A percentile compares a stretch with the other conserved stretches of the same genome.
Evolutionary conservation across 768 basidiomycete species (phyloP).

Genomic region (Tubosaeta sp.): DNA sequence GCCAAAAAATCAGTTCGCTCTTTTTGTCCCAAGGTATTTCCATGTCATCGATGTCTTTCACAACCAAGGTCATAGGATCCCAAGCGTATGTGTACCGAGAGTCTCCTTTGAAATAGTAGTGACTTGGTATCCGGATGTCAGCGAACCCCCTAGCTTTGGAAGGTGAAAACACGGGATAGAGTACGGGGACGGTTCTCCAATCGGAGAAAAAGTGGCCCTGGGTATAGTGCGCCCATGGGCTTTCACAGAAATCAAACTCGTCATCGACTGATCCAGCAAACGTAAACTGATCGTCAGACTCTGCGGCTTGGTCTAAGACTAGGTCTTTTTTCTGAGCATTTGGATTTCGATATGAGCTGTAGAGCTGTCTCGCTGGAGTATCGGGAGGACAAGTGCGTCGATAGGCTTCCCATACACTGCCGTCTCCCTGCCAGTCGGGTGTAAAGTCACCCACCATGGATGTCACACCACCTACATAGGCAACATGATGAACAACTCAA

Average conservation of each 20-base stretch:
- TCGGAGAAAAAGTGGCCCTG: constrained; percentile 99
- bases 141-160: constrained; percentile 80
- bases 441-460: constrained; percentile 61
- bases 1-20: constrained; percentile 85
- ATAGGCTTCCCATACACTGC: constrained; percentile 92
- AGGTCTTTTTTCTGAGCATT: constrained; percentile 28
- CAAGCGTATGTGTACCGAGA: constrained; percentile 86
- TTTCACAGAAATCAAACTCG: constrained; percentile 70
- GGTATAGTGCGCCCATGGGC: constrained; percentile 77
- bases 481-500: background rate
- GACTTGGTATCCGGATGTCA: constrained; percentile 92
- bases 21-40: constrained; percentile 90
- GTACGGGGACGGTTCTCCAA: constrained; percentile 80
- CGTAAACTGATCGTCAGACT: constrained; percentile 50
- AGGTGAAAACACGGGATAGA: constrained; percentile 95
- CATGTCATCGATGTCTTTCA: constrained; percentile 78
- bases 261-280: constrained; percentile 64
- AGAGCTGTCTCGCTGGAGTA: constrained; percentile 77
- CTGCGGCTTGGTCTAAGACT: constrained; percentile 22
- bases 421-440: constrained; percentile 81
- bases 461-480: constrained; percentile 43
- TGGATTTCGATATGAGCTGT: constrained; percentile 64
- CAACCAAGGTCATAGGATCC: constrained; percentile 70
- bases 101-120: constrained; percentile 90
- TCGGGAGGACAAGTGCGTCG: constrained; percentile 84